A percentile compares a stretch with the other conserved stretches of the same genome.
These are phyloP conservation scores for Pistacia vera DNA, from an alignment of 345 rosid genomes.

Conservation along the genomic window DNA sequence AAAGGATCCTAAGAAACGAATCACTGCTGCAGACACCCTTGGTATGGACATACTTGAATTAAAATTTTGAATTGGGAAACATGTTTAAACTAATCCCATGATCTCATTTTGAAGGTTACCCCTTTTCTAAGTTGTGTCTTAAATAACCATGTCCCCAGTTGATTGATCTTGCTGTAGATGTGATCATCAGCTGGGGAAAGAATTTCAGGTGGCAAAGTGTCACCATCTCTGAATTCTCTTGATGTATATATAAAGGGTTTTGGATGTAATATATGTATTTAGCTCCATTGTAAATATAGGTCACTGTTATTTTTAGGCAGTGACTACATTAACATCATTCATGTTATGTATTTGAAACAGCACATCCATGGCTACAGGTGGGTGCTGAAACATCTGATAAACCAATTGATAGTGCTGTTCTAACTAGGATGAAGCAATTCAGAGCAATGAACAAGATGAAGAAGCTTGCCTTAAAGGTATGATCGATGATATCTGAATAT, in stretches of 20 bases:
- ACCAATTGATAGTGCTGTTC: conserved; percentile 83
- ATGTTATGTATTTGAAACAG: conserved; percentile 35
- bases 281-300: neutral
- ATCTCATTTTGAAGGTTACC: neutral
- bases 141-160: neutral
- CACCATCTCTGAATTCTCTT: neutral
- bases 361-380: conserved; percentile 83
- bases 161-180: neutral
- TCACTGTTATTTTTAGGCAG: neutral
- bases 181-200: neutral
- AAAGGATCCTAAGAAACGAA: conserved; percentile 70
- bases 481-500: neutral
- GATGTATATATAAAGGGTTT: neutral
- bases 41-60: conserved; percentile 42
- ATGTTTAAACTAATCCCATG: neutral
- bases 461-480: conserved; percentile 89
- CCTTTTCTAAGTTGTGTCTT: neutral
- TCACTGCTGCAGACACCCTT: conserved; percentile 74
- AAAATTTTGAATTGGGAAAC: neutral
- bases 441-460: conserved; percentile 90
- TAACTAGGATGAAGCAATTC: conserved; percentile 82
- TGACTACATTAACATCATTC: conserved; percentile 7
- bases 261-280: neutral
- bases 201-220: conserved; percentile 3
- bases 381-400: conserved; percentile 61